Base-by-base conservation (phyloP, 106 monocot genomes). In the Acorus gramineus region DNA sequence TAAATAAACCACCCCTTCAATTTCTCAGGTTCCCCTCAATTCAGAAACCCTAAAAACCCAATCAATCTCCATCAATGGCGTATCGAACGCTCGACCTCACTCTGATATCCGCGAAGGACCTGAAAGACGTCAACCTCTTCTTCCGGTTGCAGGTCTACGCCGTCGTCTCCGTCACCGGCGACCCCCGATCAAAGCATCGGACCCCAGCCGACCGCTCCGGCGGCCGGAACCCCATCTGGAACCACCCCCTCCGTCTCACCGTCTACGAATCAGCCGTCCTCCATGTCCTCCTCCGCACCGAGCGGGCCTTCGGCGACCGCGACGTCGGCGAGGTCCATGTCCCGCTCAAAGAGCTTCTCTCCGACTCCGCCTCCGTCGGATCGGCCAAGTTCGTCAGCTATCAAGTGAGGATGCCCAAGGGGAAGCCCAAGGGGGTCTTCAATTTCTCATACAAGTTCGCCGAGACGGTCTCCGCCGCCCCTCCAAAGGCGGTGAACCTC, bases 141-240 rank as follows among this genome's bases (percentile, higher is more conserved):
- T 64, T 80, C 48, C 72, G 65, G 57, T 82, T 90, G 85, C 69
- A 71, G 6, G 75, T 85, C 67, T 90, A 90, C 73, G 90, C 85
- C 60, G 52, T 78, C 8, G 75, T 49, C 54, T 66, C 79, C 66
- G 56, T 84, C 65, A 61, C 72, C 63, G 68, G 69, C 66, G 76
- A 74, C 62, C 60, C 57, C 11, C 70, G 74, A 3, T 42, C 63
- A 8, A 50, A n/a, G 65, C 77, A 81, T 57, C 73, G 85, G 43
- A 85, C 77, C 13, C 28, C 63, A 14, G 9, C 78, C n/a, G 85
- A 85, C 64, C 66, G 63, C 55, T 47, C 71, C 50, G 81, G 81
- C 13, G 80, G 85, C 14, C 50, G 66, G 6, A 74, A 68, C 68
- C 85, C 85, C 5, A 55, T 49, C 50, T 85, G 85, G 85, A 77